Conservation (phyloP, 148 eudicot species). For the Cornus suecica region DNA sequence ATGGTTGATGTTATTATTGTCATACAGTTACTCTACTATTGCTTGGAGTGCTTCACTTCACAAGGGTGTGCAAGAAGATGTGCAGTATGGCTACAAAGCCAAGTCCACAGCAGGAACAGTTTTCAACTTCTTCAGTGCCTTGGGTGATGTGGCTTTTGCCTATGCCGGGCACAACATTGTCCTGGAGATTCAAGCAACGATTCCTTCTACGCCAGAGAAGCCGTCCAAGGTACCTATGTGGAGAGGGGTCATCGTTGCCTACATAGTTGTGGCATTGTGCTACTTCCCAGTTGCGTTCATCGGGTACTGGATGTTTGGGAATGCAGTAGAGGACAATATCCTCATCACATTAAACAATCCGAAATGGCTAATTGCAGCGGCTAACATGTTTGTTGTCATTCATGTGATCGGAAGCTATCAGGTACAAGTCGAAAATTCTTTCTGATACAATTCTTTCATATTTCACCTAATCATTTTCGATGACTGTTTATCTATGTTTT, state of each 20-base stretch:
- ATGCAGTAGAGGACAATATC: constrained; percentile 19
- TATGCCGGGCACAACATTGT: constrained; percentile 40
- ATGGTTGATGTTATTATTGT: not conserved
- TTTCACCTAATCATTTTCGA: not conserved
- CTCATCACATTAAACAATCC: constrained; percentile 26
- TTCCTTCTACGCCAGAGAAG: constrained; percentile 34
- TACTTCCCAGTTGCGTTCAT: constrained; percentile 32
- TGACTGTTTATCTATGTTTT: not conserved
- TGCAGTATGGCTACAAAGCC: constrained; percentile 15
- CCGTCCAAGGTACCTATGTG: constrained; percentile 38
- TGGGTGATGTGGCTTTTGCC: constrained; percentile 35
- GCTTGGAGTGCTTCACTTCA: constrained; percentile 27
- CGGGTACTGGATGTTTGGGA: constrained; percentile 26
- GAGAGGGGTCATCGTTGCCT: constrained; percentile 31
- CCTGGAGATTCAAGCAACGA: constrained; percentile 39
- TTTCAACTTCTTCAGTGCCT: constrained; percentile 23
- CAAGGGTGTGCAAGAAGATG: constrained; percentile 25
- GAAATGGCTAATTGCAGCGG: constrained; percentile 33
- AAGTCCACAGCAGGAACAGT: constrained; percentile 18
- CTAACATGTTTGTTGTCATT: constrained; percentile 32
- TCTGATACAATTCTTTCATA: not conserved
- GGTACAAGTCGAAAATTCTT: constrained; percentile 9
- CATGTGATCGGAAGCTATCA: constrained; percentile 39
- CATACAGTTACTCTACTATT: constrained; percentile 30
- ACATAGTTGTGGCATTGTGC: constrained; percentile 33